These are phyloP conservation scores for Flaveria trinervia DNA, from an alignment of 129 eudicot genomes.

Conservation along the genomic window DNA sequence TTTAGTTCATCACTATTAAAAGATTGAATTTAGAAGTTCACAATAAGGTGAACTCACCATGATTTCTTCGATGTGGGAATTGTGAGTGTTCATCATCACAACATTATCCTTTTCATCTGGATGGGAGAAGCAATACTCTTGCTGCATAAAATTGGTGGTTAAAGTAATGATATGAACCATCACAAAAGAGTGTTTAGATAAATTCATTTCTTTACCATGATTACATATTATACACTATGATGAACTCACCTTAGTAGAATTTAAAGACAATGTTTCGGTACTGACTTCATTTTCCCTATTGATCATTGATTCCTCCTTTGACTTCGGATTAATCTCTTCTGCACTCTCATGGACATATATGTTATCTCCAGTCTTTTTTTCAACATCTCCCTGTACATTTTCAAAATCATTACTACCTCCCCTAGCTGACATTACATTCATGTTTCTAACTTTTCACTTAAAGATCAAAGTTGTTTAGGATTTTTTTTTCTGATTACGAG, in stretches of 20 bases:
- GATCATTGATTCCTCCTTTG: constrained; percentile 10
- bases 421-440: neutral
- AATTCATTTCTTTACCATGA: neutral
- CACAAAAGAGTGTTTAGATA: neutral
- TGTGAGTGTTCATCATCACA: neutral
- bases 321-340: constrained; percentile 12
- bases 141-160: constrained; percentile 6
- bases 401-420: neutral
- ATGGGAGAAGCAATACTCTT: neutral
- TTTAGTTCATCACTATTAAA: neutral
- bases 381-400: neutral
- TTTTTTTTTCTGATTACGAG: neutral
- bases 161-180: neutral
- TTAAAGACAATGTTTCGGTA: neutral
- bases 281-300: constrained; percentile 20
- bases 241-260: constrained; percentile 15
- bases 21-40: neutral
- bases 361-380: neutral
- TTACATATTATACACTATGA: neutral
- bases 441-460: constrained; percentile 1
- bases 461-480: too few relatives aligned
- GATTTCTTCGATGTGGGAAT: neutral
- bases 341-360: neutral
- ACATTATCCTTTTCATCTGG: neutral
- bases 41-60: constrained; percentile 26